Evolutionary conservation across 768 basidiomycete genomes (phyloP), one percentile per base, ranked within the genome.

Genomic region (Butyriboletus loyo): DNA sequence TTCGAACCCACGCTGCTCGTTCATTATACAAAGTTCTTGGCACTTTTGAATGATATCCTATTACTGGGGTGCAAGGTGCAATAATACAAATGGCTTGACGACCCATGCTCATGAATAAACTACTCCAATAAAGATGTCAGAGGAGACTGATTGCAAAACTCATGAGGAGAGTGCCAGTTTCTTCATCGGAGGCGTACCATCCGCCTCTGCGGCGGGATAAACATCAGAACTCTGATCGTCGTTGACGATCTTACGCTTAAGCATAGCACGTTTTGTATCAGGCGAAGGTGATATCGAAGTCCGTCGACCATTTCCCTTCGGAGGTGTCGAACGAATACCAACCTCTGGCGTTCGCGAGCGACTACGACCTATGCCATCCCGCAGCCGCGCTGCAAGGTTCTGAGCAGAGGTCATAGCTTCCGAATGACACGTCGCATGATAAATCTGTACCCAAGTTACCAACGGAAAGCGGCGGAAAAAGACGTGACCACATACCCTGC

Each of bases 351-450:
- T 92, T 62, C 78, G 79, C 60, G 86, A 85, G 56, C 90, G 85
- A 74, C 89, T 91, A 54, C 81, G 75, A 62, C 63, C 65, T 11
- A 75, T 66, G 63, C 89, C 85, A 71, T 73, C 80, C 51, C 85
- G 84, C 62, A 92, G 68, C 42, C 85, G 82, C 8, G 82, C 80
- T 47, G 84, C 87, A 47, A 90, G 73, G 61, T 70, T 86, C 58
- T 77, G 85, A 46, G 82, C 80, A 46, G 83, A 86, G 24, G 71
- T 74, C 35, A 79, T 67, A 34, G 87, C 87, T 67, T 96, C 93
- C 24, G 89, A 88, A 72, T 91, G 88, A 71, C 94, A 97, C 17
- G 93, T 96, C 42, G 94, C 94, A 73, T 97, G 94, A 68, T 86
- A 96, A 63, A 95, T 86, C 93, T 94, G 64, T 3, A 21, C 43